A percentile compares a stretch with the other conserved stretches of the same genome.
Evolutionary conservation across 257 asterid species (phyloP).

Genomic region (Gentiana dahurica): DNA sequence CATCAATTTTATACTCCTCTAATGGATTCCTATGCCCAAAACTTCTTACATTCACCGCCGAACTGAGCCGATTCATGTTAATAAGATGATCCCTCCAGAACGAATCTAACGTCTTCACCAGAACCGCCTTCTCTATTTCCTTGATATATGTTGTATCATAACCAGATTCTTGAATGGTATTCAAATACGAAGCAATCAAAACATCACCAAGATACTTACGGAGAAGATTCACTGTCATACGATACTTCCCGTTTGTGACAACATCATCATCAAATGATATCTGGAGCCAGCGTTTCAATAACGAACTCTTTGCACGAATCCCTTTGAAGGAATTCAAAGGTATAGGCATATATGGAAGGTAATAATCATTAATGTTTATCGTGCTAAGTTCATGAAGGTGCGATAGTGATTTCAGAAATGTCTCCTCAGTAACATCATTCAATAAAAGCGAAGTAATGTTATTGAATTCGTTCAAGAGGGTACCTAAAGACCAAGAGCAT

Average conservation of each 20-base stretch:
- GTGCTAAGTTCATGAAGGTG: conserved; percentile 32
- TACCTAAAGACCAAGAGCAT: conserved; percentile 65
- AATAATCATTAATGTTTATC: conserved; percentile 43
- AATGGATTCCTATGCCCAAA: conserved; percentile 97
- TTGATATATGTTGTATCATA: conserved; percentile 54
- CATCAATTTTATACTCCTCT: conserved; percentile 97
- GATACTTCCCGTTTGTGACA: conserved; percentile 56
- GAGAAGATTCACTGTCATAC: conserved; percentile 59
- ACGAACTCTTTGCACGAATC: conserved; percentile 65
- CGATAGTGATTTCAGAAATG: conserved; percentile 44
- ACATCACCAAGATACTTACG: conserved; percentile 96
- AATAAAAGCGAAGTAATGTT: conserved; percentile 41
- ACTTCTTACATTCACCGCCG: conserved; percentile 93
- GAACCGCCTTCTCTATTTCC: conserved; percentile 92
- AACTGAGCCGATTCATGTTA: conserved; percentile 94
- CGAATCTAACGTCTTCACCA: conserved; percentile 85
- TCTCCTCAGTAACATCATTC: conserved; percentile 62
- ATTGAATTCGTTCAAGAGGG: conserved; percentile 61
- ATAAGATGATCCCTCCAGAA: conserved; percentile 99
- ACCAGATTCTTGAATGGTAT: conserved; percentile 72
- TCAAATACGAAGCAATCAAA: conserved; percentile 79
- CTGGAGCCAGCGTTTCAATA: conserved; percentile 80
- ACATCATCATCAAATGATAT: conserved; percentile 61
- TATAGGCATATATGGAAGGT: conserved; percentile 60
- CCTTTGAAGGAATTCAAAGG: conserved; percentile 79